Percentiles rank a stretch among this genome's conserved stretches.
These are phyloP conservation scores for Hordeum marinum DNA, from an alignment of 176 grass and related monocot genomes.

Conservation along the genomic window DNA sequence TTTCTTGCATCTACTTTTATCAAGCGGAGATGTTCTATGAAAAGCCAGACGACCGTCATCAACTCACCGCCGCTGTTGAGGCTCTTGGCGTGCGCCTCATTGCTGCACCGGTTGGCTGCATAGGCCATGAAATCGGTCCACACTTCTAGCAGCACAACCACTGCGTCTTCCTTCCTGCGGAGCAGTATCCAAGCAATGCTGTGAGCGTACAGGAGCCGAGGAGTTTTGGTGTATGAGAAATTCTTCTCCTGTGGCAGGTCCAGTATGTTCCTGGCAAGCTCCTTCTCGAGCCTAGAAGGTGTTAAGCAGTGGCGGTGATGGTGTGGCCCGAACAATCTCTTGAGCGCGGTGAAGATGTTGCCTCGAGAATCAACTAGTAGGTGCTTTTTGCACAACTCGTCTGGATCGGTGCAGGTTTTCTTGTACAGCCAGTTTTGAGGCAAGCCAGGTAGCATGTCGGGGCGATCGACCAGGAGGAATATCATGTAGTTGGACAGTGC, in stretches of 20 bases:
- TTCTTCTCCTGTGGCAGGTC: background rate
- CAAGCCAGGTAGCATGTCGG: background rate
- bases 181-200: background rate
- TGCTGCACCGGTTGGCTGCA: too few species aligned
- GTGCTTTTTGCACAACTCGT: background rate
- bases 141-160: too few species aligned
- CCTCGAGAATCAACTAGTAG: background rate
- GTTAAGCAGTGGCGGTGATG: background rate
- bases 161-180: too few species aligned
- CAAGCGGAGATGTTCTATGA: too few species aligned
- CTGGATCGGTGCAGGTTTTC: background rate
- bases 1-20: too few species aligned
- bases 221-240: background rate
- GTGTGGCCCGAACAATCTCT: background rate
- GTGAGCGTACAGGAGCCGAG: background rate
- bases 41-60: too few species aligned
- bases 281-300: background rate
- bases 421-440: background rate
- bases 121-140: too few species aligned
- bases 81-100: too few species aligned
- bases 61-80: too few species aligned
- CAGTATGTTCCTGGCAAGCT: background rate
- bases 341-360: background rate
- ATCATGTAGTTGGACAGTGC: slow-evolving; percentile 9
- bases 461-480: background rate